phyloP scores from a whole-genome alignment of 2,329 filamentous ascomycete genomes.

The Stagonosporopsis vannaccii region DNA sequence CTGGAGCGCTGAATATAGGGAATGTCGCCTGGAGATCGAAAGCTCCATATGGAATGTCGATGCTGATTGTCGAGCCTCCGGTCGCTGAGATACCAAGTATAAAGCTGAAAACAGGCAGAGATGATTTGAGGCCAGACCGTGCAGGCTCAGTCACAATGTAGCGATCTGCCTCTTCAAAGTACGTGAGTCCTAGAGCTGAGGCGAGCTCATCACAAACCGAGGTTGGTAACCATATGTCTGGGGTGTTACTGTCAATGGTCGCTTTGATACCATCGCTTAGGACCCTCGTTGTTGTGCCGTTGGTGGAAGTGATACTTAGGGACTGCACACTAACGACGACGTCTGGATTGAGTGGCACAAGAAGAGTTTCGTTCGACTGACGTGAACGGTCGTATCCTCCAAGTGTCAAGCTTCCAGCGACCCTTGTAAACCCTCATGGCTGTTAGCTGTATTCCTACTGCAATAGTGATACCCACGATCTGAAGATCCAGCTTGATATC shows the following conservation, averaged over 20 bases:
- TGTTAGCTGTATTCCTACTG: not conserved
- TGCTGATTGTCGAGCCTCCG: not conserved
- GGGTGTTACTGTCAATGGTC: constrained; percentile 57
- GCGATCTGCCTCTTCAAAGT: constrained; percentile 67
- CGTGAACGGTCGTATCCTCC: constrained; percentile 73
- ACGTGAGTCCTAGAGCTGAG: constrained; percentile 67
- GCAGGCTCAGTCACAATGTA: constrained; percentile 68
- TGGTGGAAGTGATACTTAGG: constrained; percentile 49
- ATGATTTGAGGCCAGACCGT: constrained; percentile 54
- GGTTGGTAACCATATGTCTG: constrained; percentile 57
- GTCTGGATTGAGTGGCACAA: constrained; percentile 63
- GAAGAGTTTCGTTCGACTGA: constrained; percentile 65
- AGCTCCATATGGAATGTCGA: not conserved
- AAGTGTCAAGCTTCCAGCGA: constrained; percentile 63
- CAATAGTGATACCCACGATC: constrained; percentile 59
- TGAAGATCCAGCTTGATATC: constrained; percentile 75
- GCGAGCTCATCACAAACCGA: constrained; percentile 71
- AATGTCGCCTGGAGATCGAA: not conserved
- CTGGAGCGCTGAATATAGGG: not conserved
- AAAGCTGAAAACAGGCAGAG: constrained; percentile 34
- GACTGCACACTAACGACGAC: constrained; percentile 64
- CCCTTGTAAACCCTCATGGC: constrained; percentile 39
- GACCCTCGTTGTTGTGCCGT: constrained; percentile 46
- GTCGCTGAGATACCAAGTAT: not conserved
- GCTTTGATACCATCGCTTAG: constrained; percentile 17